Conservation (phyloP, 2,329 filamentous ascomycete genomes). For the Apiospora malaysiana region DNA sequence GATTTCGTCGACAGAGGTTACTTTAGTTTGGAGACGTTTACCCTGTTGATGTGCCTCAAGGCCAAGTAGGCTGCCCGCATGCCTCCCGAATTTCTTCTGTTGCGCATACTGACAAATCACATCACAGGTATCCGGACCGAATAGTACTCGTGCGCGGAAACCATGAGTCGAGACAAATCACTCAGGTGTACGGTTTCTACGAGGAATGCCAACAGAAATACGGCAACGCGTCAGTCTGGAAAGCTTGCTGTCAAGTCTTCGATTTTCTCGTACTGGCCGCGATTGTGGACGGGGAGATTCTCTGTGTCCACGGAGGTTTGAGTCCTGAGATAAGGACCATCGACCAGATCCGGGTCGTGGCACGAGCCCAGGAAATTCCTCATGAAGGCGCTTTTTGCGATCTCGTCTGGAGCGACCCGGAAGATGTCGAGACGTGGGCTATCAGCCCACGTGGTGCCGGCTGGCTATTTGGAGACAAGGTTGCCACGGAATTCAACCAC, state of each 20-base stretch:
- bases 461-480: slow-evolving; percentile 96
- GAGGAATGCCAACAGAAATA: slow-evolving; percentile 98
- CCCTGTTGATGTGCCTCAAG: slow-evolving; percentile 94
- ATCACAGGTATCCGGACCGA: slow-evolving; percentile 83
- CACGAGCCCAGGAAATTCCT: slow-evolving; percentile 95
- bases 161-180: slow-evolving; percentile 96
- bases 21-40: slow-evolving; percentile 98
- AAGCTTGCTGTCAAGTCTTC: slow-evolving; percentile 99
- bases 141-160: slow-evolving; percentile 97
- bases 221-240: slow-evolving; percentile 99
- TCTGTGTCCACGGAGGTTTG: slow-evolving; percentile 93
- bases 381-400: slow-evolving; percentile 99
- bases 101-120: neutral
- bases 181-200: slow-evolving; percentile 98
- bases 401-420: slow-evolving; percentile 96
- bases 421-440: slow-evolving; percentile 96
- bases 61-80: slow-evolving; percentile 54
- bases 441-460: slow-evolving; percentile 94
- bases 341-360: slow-evolving; percentile 98
- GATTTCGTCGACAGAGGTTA: slow-evolving; percentile 98
- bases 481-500: slow-evolving; percentile 96
- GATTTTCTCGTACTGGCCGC: slow-evolving; percentile 96
- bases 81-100: neutral
- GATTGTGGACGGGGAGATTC: slow-evolving; percentile 97
- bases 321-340: slow-evolving; percentile 94